These are phyloP conservation scores for Pseudotsuga menziesii DNA, from an alignment of 75 land plant species.

Conservation along the genomic window DNA sequence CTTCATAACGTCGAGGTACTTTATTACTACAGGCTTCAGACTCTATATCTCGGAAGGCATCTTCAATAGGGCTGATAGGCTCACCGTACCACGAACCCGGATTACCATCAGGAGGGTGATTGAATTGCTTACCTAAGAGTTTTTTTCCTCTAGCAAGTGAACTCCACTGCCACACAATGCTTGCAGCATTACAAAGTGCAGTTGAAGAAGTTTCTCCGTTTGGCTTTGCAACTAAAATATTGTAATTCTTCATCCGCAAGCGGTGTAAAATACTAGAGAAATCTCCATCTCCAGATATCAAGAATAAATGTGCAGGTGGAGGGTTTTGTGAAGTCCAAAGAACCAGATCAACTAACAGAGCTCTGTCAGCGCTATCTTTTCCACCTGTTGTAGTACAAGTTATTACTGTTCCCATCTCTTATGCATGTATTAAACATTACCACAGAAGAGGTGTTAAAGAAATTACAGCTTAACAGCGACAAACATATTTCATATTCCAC, in stretches of 20 bases:
- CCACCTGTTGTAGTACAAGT: constrained; percentile 41
- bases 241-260: constrained; percentile 81
- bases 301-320: constrained; percentile 77
- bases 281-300: constrained; percentile 79
- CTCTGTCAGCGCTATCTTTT: constrained; percentile 64
- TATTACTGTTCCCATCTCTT: too few species aligned
- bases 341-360: constrained; percentile 61
- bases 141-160: constrained; percentile 42
- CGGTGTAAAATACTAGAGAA: constrained; percentile 62
- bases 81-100: constrained; percentile 58
- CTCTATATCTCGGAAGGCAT: constrained; percentile 25
- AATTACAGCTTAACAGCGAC: too few species aligned
- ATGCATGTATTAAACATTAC: too few species aligned
- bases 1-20: constrained; percentile 6
- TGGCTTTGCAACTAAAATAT: constrained; percentile 72
- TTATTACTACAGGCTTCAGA: constrained; percentile 6
- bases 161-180: constrained; percentile 71
- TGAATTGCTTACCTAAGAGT: constrained; percentile 36
- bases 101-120: constrained; percentile 53
- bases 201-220: constrained; percentile 30
- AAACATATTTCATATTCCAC: too few species aligned
- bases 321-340: constrained; percentile 71
- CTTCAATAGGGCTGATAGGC: constrained; percentile 32
- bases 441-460: too few species aligned
- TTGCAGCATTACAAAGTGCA: constrained; percentile 73